phyloP scores from a whole-genome alignment of 768 basidiomycete genomes.

The Tulasnella sp. region DNA sequence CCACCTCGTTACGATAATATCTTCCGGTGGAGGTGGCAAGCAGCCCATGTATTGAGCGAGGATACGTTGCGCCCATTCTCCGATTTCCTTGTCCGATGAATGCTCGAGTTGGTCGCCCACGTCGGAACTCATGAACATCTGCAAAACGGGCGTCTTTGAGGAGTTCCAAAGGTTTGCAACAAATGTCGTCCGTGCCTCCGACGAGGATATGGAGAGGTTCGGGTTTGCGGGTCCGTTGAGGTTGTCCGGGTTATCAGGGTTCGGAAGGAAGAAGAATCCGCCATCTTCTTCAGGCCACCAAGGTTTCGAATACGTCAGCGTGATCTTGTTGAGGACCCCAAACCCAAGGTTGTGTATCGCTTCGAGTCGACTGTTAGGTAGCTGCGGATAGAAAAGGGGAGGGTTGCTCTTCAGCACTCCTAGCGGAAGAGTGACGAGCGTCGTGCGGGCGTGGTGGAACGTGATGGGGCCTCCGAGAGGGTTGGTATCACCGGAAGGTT shows the following conservation, averaged over 20 bases:
- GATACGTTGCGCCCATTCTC: constrained; percentile 3
- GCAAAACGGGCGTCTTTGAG: neutral
- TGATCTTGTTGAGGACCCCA: constrained; percentile 16
- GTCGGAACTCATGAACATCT: constrained; percentile 12
- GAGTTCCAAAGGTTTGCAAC: constrained; percentile 16
- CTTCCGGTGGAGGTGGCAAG: constrained; percentile 6
- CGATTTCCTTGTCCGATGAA: constrained; percentile 8
- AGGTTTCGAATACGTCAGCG: neutral
- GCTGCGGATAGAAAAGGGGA: constrained; percentile 8
- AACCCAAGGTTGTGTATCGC: constrained; percentile 3
- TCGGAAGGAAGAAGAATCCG: constrained; percentile 5
- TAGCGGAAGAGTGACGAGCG: constrained; percentile 12
- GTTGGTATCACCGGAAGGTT: neutral
- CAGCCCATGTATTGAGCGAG: constrained; percentile 9
- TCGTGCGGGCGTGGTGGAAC: neutral
- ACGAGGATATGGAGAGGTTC: neutral
- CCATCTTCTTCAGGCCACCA: constrained; percentile 10
- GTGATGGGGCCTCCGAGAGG: neutral
- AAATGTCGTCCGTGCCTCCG: neutral
- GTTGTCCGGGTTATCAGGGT: neutral
- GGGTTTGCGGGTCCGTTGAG: too few species aligned
- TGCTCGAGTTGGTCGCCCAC: constrained; percentile 13
- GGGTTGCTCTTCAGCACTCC: constrained; percentile 13
- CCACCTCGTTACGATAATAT: constrained; percentile 16
- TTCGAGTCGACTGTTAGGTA: constrained; percentile 3